phyloP scores from a whole-genome alignment of 2,329 filamentous ascomycete genomes.

The Didymella exigua region DNA sequence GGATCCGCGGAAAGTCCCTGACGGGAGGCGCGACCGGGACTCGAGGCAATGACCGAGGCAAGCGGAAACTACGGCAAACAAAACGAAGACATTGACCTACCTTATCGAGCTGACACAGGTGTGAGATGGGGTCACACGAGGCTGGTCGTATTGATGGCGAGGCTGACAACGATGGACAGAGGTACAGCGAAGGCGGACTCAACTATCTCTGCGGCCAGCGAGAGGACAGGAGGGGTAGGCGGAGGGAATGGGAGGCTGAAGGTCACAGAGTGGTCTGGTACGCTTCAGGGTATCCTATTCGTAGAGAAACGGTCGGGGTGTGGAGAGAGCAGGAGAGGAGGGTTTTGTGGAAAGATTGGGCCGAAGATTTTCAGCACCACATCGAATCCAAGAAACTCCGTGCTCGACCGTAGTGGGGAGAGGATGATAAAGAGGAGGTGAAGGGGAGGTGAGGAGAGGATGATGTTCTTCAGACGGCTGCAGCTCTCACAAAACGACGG shows the following conservation, averaged over 20 bases:
- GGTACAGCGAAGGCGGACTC: conserved; percentile 24
- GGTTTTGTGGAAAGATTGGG: conserved; percentile 44
- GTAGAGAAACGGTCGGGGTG: conserved; percentile 41
- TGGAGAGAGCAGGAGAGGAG: conserved; percentile 45
- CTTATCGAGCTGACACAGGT: conserved; percentile 30
- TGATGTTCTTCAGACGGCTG: conserved; percentile 42
- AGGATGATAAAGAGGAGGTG: conserved; percentile 35
- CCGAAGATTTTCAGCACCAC: conserved; percentile 45
- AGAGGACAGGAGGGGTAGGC: conserved; percentile 33
- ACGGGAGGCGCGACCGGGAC: conserved; percentile 2
- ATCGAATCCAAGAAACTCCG: conserved; percentile 47
- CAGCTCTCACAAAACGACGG: conserved; percentile 45
- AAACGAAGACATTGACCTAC: conserved; percentile 34
- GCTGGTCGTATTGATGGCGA: conserved; percentile 34
- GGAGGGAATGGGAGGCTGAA: conserved; percentile 24
- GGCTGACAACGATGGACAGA: conserved; percentile 44
- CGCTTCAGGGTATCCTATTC: conserved; percentile 41
- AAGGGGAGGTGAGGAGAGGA: conserved; percentile 36
- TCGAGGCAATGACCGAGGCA: conserved; percentile 11
- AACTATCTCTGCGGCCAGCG: conserved; percentile 41
- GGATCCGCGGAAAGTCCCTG: conserved; percentile 10
- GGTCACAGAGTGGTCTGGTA: conserved; percentile 39
- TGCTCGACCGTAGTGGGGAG: conserved; percentile 46
- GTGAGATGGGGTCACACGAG: conserved; percentile 31
- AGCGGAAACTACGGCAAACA: conserved; percentile 9